Evolutionary conservation across 495 filamentous ascomycete genomes (phyloP), one percentile per base, ranked within the genome.

Genomic region (Paragyromitra xinjiangensis): DNA sequence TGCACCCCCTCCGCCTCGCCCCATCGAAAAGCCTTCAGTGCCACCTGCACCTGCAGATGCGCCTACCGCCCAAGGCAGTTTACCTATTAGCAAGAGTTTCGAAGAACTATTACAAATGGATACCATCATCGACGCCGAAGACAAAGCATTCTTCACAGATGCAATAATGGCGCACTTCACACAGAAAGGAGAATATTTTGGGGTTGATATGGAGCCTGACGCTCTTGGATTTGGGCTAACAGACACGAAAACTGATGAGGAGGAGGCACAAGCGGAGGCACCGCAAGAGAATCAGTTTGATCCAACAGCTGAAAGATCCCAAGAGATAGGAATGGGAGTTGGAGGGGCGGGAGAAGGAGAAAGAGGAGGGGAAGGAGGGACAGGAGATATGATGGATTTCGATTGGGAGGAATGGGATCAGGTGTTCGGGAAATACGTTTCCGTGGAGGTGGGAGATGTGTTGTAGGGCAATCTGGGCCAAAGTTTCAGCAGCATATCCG

Each of bases 331-430:
- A 29, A 34, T 51, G 48, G 48, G 16, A 51, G 3, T n/a, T 2
- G 48, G 4, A 3, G 29, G 29, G 29, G 29, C 29, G 9, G 19
- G 37, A 56, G 50, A 1, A 9, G 50, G 9, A 55, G 2, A 0
- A 62, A 16, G 37, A 14, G 34, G 14, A n/a, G 8, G 3, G 14
- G 37, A 11, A 8, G 14, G 11, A 1, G 12, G 56, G 39, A 22
- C 55, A 34, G 64, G 61, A 7, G 77, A 79, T 55, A 40, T 78
- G 61, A 79, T 79, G 77, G 77, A 79, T 26, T 79, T 79, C 29
- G 73, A 82, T 53, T 82, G 81, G 81, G 78, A 81, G 14, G 81
- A 83, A 68, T 83, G 81, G 81, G 81, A 83, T 44, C 70, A 77
- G 48, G 78, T 83, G 24, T 83, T 83, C 79, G 81, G 81, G 44